Conservation (phyloP, 1,284 basidiomycete species). For the Somion occarium region DNA sequence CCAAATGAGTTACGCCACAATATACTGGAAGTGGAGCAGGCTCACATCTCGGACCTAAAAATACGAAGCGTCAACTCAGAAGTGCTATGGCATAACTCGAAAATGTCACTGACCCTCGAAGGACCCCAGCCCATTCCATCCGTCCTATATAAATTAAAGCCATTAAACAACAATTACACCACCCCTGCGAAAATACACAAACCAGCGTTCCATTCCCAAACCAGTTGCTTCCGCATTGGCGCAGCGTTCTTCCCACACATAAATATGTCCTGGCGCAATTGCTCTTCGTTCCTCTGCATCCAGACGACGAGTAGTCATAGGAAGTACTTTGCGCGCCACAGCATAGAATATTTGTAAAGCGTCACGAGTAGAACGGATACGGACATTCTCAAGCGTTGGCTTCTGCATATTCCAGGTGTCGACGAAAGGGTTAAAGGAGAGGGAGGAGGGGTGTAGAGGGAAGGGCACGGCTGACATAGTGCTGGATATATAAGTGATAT, state of each 20-base stretch:
- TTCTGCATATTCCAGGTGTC: slow-evolving; percentile 40
- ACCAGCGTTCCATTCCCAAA: slow-evolving; percentile 80
- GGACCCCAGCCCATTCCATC: slow-evolving; percentile 82
- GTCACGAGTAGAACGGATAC: slow-evolving; percentile 72
- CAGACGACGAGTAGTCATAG: slow-evolving; percentile 72
- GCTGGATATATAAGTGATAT: background rate
- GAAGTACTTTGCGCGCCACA: slow-evolving; percentile 60
- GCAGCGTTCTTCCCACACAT: slow-evolving; percentile 81
- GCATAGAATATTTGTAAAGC: slow-evolving; percentile 76
- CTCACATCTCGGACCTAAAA: slow-evolving; percentile 51
- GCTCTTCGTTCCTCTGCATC: slow-evolving; percentile 62
- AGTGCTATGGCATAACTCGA: background rate
- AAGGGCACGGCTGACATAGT: slow-evolving; percentile 11
- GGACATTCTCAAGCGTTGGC: slow-evolving; percentile 68
- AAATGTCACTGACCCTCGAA: slow-evolving; percentile 44
- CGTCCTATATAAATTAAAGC: slow-evolving; percentile 44
- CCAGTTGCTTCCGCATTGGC: slow-evolving; percentile 73
- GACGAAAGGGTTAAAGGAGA: slow-evolving; percentile 15
- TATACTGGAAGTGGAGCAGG: slow-evolving; percentile 11
- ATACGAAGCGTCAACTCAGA: background rate
- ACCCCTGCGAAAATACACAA: slow-evolving; percentile 2
- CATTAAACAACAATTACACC: slow-evolving; percentile 2
- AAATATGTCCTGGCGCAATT: slow-evolving; percentile 62
- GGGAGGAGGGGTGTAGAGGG: slow-evolving; percentile 8
- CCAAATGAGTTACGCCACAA: slow-evolving; percentile 10